Percentiles rank a stretch among this genome's conserved stretches.
These are phyloP conservation scores for Ceratocystis huliohia DNA, from an alignment of 2,329 filamentous ascomycete genomes.

Conservation along the genomic window DNA sequence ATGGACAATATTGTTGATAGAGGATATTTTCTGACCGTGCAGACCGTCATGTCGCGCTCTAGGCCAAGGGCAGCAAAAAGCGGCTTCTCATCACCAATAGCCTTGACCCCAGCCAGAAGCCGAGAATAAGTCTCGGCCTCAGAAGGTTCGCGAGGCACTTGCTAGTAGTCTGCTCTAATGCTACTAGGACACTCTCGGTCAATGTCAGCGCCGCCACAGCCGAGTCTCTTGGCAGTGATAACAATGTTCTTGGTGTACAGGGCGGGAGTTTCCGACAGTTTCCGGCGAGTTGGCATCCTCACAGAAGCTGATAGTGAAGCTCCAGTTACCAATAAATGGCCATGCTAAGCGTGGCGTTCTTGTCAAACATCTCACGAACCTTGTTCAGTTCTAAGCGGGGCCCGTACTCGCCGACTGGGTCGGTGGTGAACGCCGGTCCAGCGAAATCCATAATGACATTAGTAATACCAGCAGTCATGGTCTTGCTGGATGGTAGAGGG, in stretches of 20 bases:
- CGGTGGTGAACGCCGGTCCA: constrained; percentile 37
- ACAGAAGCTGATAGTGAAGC: constrained; percentile 51
- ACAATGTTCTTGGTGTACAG: constrained; percentile 52
- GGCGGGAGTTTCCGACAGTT: constrained; percentile 37
- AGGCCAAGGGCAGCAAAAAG: constrained; percentile 57
- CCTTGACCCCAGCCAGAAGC: constrained; percentile 43
- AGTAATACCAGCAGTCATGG: constrained; percentile 30
- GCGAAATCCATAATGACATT: constrained; percentile 50
- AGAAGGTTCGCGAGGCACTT: constrained; percentile 47
- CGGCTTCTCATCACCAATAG: constrained; percentile 43
- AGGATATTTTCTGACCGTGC: constrained; percentile 44
- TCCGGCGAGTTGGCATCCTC: constrained; percentile 39
- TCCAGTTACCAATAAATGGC: constrained; percentile 66
- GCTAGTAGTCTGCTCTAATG: constrained; percentile 58
- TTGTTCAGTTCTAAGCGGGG: constrained; percentile 40
- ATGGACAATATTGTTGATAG: constrained; percentile 47
- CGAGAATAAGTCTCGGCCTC: constrained; percentile 52
- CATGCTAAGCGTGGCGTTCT: constrained; percentile 50
- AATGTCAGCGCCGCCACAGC: constrained; percentile 51
- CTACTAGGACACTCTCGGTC: constrained; percentile 57
- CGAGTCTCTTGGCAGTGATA: constrained; percentile 46
- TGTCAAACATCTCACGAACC: constrained; percentile 31
- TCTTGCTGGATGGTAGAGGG: not conserved
- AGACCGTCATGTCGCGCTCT: constrained; percentile 53
- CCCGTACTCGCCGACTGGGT: constrained; percentile 32